phyloP scores from a whole-genome alignment of 2,329 filamentous ascomycete species.

The Xylariales sp. region DNA sequence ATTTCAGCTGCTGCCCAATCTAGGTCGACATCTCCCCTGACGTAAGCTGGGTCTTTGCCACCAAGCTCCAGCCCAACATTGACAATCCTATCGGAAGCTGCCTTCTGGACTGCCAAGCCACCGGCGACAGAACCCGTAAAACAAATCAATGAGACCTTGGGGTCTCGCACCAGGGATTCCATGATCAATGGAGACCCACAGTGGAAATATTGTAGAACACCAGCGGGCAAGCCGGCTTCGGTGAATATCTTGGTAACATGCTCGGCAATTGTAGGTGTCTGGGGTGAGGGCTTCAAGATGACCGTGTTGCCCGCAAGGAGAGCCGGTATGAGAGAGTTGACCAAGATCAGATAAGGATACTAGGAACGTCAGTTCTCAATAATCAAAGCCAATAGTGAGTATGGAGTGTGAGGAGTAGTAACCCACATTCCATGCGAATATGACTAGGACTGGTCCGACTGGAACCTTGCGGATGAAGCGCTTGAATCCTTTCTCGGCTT shows the following conservation, averaged over 20 bases:
- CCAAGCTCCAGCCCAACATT: conserved; percentile 91
- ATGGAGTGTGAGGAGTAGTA: neutral
- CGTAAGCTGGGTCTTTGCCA: conserved; percentile 93
- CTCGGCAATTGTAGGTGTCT: conserved; percentile 92
- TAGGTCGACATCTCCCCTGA: conserved; percentile 86
- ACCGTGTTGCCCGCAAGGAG: conserved; percentile 90
- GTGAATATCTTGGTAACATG: conserved; percentile 80
- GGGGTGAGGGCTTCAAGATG: conserved; percentile 93
- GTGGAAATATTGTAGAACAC: conserved; percentile 93
- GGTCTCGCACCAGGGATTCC: conserved; percentile 80
- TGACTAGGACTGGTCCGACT: conserved; percentile 85
- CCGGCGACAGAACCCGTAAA: conserved; percentile 95
- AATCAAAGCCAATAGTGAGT: neutral
- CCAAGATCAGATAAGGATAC: conserved; percentile 94
- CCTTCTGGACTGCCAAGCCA: conserved; percentile 85
- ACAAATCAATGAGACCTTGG: conserved; percentile 82
- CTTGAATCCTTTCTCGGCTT: conserved; percentile 87
- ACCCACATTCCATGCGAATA: conserved; percentile 96
- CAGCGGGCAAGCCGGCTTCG: conserved; percentile 82
- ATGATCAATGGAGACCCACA: conserved; percentile 82
- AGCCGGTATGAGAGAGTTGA: conserved; percentile 94
- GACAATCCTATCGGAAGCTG: conserved; percentile 84
- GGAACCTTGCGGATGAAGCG: conserved; percentile 90
- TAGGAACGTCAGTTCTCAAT: conserved; percentile 52
- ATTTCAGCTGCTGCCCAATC: conserved; percentile 94